Percentiles rank a stretch among this genome's conserved stretches.
These are phyloP conservation scores for Huntiella bhutanensis DNA, from an alignment of 2,329 filamentous ascomycete species.

Conservation along the genomic window DNA sequence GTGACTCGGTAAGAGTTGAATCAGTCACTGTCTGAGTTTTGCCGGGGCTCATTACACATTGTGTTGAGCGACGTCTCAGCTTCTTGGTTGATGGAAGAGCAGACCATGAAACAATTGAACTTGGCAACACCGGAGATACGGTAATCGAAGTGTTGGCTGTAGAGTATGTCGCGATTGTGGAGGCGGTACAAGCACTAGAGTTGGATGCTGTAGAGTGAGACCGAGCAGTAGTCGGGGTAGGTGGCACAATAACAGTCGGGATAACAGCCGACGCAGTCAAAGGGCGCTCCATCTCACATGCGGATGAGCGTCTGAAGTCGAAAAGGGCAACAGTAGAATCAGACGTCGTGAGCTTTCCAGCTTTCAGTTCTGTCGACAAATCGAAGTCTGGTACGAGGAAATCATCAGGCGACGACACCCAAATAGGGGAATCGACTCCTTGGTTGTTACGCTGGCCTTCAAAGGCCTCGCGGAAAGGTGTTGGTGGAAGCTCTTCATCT, in stretches of 20 bases:
- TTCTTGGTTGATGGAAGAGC: no score
- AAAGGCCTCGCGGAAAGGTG: not conserved
- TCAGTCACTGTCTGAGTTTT: not conserved
- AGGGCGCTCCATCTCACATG: conserved; percentile 1
- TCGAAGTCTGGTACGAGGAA: no score
- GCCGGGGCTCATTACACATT: not conserved
- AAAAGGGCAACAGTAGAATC: not conserved
- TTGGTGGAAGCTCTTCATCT: not conserved
- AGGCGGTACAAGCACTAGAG: conserved; percentile 4
- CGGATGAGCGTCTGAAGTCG: not conserved
- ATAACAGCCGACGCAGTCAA: conserved; percentile 7
- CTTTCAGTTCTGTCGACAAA: no score
- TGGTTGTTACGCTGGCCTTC: no score
- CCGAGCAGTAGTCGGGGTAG: conserved; percentile 6
- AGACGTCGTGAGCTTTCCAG: not conserved
- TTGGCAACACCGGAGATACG: not conserved
- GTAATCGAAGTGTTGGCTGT: conserved; percentile 7
- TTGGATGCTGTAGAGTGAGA: conserved; percentile 11
- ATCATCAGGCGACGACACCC: no score
- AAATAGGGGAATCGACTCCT: no score
- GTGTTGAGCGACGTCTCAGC: no score
- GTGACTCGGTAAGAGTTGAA: no score
- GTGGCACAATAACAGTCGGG: not conserved
- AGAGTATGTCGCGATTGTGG: conserved; percentile 7
- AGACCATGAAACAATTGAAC: no score